phyloP scores from a whole-genome alignment of 768 basidiomycete genomes.

The Boletus rufocinnamomeus region DNA sequence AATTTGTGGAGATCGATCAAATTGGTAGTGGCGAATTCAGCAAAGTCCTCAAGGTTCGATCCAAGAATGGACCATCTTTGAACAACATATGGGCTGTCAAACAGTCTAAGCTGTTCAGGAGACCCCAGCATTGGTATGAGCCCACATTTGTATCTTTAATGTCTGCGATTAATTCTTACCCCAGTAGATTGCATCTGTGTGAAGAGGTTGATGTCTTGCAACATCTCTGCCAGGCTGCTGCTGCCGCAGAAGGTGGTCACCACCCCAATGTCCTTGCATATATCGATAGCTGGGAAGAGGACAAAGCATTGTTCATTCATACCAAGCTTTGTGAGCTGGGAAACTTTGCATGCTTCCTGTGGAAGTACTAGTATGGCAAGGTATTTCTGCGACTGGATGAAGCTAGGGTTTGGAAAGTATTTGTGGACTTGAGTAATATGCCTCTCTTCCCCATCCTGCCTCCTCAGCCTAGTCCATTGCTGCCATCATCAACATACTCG shows the following conservation, averaged over 20 bases:
- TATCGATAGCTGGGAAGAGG: conserved; percentile 96
- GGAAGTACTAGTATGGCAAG: conserved; percentile 89
- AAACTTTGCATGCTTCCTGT: conserved; percentile 87
- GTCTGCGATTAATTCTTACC: conserved; percentile 21
- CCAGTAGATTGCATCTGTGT: conserved; percentile 70
- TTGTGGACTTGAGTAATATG: conserved; percentile 87
- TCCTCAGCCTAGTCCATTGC: too few relatives aligned
- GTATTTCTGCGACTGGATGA: conserved; percentile 86
- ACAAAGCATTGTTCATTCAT: conserved; percentile 83
- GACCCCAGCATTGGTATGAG: conserved; percentile 82
- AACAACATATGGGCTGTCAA: conserved; percentile 80
- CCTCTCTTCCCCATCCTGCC: too few relatives aligned
- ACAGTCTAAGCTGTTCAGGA: conserved; percentile 91
- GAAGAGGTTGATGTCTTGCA: conserved; percentile 95
- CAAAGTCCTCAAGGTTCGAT: conserved; percentile 81
- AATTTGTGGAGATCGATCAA: conserved; percentile 78
- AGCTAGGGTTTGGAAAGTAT: conserved; percentile 93
- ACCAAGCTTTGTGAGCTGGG: conserved; percentile 95
- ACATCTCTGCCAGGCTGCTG: conserved; percentile 59
- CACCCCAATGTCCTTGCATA: conserved; percentile 88
- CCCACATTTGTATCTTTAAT: conserved; percentile 17
- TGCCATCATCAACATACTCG: too few relatives aligned
- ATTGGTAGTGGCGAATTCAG: conserved; percentile 94
- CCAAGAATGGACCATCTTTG: conserved; percentile 54
- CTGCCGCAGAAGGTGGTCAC: conserved; percentile 25